phyloP scores from a whole-genome alignment of 441 rosid species.

The Sinapis alba region DNA sequence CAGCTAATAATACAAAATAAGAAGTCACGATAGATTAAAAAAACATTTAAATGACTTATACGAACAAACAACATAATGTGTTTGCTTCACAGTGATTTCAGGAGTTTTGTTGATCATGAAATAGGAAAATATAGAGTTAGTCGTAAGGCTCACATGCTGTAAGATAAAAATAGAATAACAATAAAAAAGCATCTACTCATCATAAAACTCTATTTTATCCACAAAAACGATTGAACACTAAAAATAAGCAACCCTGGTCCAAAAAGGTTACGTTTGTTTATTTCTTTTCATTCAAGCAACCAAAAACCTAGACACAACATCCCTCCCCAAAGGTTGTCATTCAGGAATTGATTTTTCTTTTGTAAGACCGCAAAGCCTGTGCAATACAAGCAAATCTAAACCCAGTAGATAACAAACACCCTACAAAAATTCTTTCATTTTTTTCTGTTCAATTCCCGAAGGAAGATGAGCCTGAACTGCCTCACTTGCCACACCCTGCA shows the following conservation, averaged over 20 bases:
- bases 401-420: neutral
- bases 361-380: constrained; percentile 11
- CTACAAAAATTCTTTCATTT: neutral
- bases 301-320: constrained; percentile 22
- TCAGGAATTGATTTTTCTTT: constrained; percentile 3
- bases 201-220: neutral
- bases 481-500: constrained; percentile 53
- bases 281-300: constrained; percentile 28
- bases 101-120: neutral
- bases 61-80: neutral
- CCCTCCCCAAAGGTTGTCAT: constrained; percentile 5
- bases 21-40: neutral
- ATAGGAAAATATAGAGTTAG: neutral
- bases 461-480: constrained; percentile 65
- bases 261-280: neutral
- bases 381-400: neutral
- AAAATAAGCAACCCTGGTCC: neutral
- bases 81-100: neutral
- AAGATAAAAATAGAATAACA: constrained; percentile 5
- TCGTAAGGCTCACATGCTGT: neutral
- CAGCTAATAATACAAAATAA: neutral
- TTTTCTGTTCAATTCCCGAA: neutral
- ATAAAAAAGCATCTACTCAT: neutral
- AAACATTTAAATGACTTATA: neutral
- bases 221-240: constrained; percentile 1